Evolutionary conservation across 1,284 basidiomycete species (phyloP).

Genomic region (Apiotrichum akiyoshidainum): DNA sequence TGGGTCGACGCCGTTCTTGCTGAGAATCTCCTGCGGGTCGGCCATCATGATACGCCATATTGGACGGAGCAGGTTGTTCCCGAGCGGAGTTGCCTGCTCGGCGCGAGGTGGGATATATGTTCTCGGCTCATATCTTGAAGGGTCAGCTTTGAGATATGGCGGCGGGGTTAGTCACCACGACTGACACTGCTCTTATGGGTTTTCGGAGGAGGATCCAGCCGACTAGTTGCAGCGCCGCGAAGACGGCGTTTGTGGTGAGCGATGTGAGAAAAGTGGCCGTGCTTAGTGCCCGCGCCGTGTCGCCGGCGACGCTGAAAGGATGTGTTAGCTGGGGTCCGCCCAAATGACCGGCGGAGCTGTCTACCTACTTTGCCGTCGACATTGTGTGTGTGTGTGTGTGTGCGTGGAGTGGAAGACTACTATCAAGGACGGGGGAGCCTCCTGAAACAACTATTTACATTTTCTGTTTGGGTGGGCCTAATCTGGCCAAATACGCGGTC

Average conservation of each 20-base stretch:
- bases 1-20: conserved; percentile 58
- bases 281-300: conserved; percentile 14
- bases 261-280: conserved; percentile 68
- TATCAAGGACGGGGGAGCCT: too few species aligned
- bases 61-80: conserved; percentile 31
- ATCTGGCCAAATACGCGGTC: too few species aligned
- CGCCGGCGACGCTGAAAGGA: not conserved
- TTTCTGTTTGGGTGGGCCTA: too few species aligned
- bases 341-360: too few species aligned
- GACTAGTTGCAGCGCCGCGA: conserved; percentile 60
- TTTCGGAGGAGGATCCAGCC: conserved; percentile 62
- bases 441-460: too few species aligned
- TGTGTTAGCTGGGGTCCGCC: not conserved
- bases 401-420: too few species aligned
- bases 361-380: too few species aligned
- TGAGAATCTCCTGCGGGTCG: conserved; percentile 53
- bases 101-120: conserved; percentile 56
- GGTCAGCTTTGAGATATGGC: too few species aligned
- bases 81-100: conserved; percentile 36
- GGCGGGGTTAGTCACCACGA: conserved; percentile 3
- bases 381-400: too few species aligned
- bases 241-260: conserved; percentile 56
- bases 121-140: conserved; percentile 66
- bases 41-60: conserved; percentile 42
- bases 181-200: conserved; percentile 46